Percentiles rank a stretch among this genome's conserved stretches.
These are phyloP conservation scores for Mucor mucedo DNA, from an alignment of 371 early-diverging fungal species.

Conservation along the genomic window DNA sequence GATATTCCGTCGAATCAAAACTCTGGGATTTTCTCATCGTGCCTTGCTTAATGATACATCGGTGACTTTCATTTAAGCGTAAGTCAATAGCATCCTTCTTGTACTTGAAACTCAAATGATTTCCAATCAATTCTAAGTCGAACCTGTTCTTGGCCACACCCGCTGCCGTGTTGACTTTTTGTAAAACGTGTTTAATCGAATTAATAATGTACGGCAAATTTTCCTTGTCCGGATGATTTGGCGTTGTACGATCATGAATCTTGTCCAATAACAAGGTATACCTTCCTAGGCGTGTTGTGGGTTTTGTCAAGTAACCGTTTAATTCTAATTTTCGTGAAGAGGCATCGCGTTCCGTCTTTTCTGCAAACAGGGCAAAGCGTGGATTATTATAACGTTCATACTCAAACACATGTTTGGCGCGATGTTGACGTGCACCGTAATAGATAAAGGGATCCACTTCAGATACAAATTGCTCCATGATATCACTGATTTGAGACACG, in stretches of 20 bases:
- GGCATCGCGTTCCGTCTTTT: constrained; percentile 69
- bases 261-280: constrained; percentile 26
- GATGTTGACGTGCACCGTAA: constrained; percentile 88
- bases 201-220: constrained; percentile 64
- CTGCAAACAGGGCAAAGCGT: constrained; percentile 48
- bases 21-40: constrained; percentile 50
- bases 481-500: constrained; percentile 87
- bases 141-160: constrained; percentile 85
- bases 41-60: constrained; percentile 45
- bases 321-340: constrained; percentile 77
- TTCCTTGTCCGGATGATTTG: constrained; percentile 35
- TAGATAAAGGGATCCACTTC: constrained; percentile 80
- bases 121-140: constrained; percentile 54
- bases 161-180: constrained; percentile 80
- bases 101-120: constrained; percentile 34
- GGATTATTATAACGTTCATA: constrained; percentile 39
- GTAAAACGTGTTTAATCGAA: constrained; percentile 70
- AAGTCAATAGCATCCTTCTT: constrained; percentile 31
- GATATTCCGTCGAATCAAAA: constrained; percentile 66
- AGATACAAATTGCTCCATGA: constrained; percentile 72
- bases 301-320: constrained; percentile 70
- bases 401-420: constrained; percentile 61
- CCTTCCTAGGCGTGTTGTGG: constrained; percentile 28
- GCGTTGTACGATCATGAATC: constrained; percentile 15
- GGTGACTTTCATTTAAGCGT: constrained; percentile 28